These are phyloP conservation scores for Capronia coronata DNA, from an alignment of 2,329 filamentous ascomycete species.

Conservation along the genomic window DNA sequence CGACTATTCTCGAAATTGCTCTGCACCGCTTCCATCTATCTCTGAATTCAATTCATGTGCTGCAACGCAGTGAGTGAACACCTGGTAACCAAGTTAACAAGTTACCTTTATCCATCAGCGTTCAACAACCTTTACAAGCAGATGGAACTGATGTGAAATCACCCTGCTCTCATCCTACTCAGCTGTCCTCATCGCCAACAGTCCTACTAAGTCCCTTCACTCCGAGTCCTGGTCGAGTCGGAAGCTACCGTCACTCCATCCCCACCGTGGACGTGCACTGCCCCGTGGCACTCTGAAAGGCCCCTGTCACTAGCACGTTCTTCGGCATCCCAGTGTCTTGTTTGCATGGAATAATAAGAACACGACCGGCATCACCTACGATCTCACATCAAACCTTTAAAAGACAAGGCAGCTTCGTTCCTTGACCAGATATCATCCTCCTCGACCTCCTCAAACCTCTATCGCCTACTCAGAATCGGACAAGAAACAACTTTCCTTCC, in stretches of 20 bases:
- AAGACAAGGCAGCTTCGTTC: not conserved
- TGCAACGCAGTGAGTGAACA: too few species aligned
- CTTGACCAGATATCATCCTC: not conserved
- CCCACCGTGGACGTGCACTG: constrained; percentile 1
- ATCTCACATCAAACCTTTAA: not conserved
- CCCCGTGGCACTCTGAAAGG: not conserved
- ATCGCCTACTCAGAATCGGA: not conserved
- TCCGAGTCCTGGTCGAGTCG: too few species aligned
- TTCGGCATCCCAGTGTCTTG: not conserved
- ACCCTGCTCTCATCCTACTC: not conserved
- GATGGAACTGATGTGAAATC: too few species aligned
- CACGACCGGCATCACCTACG: not conserved
- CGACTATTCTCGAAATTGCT: not conserved
- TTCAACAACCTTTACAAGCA: too few species aligned
- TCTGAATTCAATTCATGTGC: too few species aligned
- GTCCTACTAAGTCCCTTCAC: too few species aligned
- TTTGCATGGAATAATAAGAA: constrained; percentile 1
- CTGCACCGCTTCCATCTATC: too few species aligned
- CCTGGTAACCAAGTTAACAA: too few species aligned
- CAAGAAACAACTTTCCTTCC: not conserved
- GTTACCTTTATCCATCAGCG: too few species aligned
- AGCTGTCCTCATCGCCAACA: not conserved
- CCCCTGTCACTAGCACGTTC: not conserved
- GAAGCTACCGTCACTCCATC: too few species aligned
- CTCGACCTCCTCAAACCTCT: not conserved